Evolutionary conservation across 768 basidiomycete species (phyloP).

Genomic region (Tylopilus rubrobrunneus): DNA sequence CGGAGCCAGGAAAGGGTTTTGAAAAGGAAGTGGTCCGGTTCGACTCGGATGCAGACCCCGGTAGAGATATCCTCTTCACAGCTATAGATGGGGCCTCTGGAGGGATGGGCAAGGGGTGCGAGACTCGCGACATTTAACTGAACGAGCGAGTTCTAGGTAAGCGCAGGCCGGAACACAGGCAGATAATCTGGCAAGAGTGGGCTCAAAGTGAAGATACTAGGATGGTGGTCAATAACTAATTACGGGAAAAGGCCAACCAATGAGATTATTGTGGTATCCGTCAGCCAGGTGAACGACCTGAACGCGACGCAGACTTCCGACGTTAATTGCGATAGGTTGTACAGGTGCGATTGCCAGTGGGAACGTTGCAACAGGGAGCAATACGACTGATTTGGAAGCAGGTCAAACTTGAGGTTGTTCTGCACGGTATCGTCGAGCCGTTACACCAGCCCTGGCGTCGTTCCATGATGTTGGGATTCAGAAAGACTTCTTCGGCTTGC

Average conservation of each 20-base stretch:
- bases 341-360: slow-evolving; percentile 6
- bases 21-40: slow-evolving; percentile 68
- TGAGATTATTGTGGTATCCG: slow-evolving; percentile 1
- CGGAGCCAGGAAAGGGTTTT: slow-evolving; percentile 67
- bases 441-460: no score
- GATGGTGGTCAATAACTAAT: background rate
- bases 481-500: no score
- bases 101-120: background rate
- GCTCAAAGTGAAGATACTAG: background rate
- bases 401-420: no score
- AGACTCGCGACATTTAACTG: background rate
- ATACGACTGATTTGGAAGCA: background rate
- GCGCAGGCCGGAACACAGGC: background rate
- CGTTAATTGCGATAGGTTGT: slow-evolving; percentile 18
- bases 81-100: background rate
- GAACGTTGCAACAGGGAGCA: background rate
- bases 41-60: slow-evolving; percentile 72
- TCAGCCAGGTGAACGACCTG: background rate
- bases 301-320: slow-evolving; percentile 10
- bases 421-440: no score
- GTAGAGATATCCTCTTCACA: slow-evolving; percentile 67
- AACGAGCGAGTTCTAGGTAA: slow-evolving; percentile 20
- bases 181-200: background rate
- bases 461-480: no score
- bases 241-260: slow-evolving; percentile 1